These are phyloP conservation scores for Penicillium brevicompactum DNA, from an alignment of 2,329 filamentous ascomycete genomes.

Conservation along the genomic window DNA sequence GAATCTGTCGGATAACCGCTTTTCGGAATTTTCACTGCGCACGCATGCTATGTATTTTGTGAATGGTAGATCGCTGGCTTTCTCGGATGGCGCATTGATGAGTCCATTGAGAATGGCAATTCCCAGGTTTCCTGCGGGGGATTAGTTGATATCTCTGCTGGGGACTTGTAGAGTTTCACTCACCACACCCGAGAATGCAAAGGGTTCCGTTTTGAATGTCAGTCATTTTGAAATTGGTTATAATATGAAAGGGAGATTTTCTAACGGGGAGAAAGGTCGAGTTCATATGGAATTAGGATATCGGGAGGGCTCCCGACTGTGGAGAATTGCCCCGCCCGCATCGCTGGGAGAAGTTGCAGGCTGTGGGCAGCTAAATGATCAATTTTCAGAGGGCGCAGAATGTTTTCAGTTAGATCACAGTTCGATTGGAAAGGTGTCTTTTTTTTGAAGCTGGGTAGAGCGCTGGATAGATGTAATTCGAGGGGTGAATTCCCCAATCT, in stretches of 20 bases:
- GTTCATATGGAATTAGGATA: neutral
- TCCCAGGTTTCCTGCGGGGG: conserved; percentile 40
- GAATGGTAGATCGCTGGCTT: conserved; percentile 23
- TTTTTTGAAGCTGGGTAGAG: neutral
- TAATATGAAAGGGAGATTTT: too few relatives aligned
- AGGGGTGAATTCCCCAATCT: too few relatives aligned
- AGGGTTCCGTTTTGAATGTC: conserved; percentile 14
- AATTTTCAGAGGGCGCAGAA: neutral
- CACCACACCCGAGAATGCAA: conserved; percentile 25
- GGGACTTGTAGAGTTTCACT: neutral
- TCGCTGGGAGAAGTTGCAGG: neutral
- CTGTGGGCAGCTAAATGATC: too few relatives aligned
- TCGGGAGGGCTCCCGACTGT: conserved; percentile 9
- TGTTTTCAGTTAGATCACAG: too few relatives aligned
- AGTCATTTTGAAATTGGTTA: conserved; percentile 10
- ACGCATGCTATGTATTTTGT: conserved; percentile 47
- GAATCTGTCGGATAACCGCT: conserved; percentile 37
- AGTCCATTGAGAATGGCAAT: conserved; percentile 41
- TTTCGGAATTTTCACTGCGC: conserved; percentile 40
- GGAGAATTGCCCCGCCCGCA: conserved; percentile 4
- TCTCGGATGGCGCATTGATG: conserved; percentile 21
- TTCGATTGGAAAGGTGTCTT: too few relatives aligned
- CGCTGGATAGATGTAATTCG: too few relatives aligned
- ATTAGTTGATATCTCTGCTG: neutral
- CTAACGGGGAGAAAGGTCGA: neutral